phyloP scores from a whole-genome alignment of 1,284 basidiomycete genomes.

The Moesziomyces antarcticus region DNA sequence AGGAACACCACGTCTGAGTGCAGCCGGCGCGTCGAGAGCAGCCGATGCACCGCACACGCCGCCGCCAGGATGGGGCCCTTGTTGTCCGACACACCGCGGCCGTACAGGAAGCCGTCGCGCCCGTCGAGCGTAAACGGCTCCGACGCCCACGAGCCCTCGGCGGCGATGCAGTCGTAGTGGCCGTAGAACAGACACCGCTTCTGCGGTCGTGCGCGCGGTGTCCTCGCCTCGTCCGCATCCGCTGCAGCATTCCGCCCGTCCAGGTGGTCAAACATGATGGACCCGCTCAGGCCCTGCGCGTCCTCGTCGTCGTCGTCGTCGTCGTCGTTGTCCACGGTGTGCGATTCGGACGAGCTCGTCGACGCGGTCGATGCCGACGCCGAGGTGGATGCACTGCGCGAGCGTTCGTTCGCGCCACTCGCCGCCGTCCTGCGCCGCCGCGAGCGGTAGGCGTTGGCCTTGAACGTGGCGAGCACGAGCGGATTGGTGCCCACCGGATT shows the following conservation, averaged over 20 bases:
- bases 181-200: conserved; percentile 61
- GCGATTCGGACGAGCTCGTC: too few relatives aligned
- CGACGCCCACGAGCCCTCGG: conserved; percentile 75
- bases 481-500: conserved; percentile 51
- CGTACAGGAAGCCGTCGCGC: conserved; percentile 91
- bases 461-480: conserved; percentile 62
- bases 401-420: conserved; percentile 5
- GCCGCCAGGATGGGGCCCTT: conserved; percentile 93
- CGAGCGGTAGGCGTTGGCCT: conserved; percentile 34
- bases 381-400: conserved; percentile 16
- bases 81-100: conserved; percentile 81
- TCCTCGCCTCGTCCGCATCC: conserved; percentile 8
- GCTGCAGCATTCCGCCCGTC: conserved; percentile 1
- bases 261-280: conserved; percentile 39
- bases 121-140: conserved; percentile 86
- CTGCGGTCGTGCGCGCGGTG: conserved; percentile 8
- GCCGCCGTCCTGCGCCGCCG: conserved; percentile 16
- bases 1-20: conserved; percentile 89
- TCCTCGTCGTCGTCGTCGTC: conserved; percentile 11
- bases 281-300: conserved; percentile 26
- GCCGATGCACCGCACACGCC: conserved; percentile 85
- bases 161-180: conserved; percentile 64
- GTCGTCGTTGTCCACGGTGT: neutral
- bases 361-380: neutral
- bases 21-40: conserved; percentile 79